phyloP scores from a whole-genome alignment of 768 basidiomycete genomes.

The Mycena galericulata region DNA sequence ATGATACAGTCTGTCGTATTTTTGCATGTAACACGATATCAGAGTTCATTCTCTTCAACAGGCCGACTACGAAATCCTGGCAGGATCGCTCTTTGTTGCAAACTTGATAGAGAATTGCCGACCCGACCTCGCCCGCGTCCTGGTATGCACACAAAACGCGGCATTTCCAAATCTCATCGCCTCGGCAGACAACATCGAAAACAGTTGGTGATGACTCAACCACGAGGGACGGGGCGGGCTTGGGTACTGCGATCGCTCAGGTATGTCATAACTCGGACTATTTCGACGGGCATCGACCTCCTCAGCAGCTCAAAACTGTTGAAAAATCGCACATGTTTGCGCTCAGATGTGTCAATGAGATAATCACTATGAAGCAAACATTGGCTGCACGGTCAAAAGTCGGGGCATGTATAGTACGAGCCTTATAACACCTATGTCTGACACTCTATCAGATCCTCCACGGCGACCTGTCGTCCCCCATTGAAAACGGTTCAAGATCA shows the following conservation, averaged over 20 bases:
- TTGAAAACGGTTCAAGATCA: no score
- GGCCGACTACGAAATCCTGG: constrained; percentile 9
- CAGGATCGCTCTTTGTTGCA: background rate
- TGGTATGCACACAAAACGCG: background rate
- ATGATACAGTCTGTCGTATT: background rate
- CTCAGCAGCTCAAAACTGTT: background rate
- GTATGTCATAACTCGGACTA: background rate
- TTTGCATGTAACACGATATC: background rate
- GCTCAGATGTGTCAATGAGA: constrained; percentile 1
- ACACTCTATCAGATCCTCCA: background rate
- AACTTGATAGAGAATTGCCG: constrained; percentile 1
- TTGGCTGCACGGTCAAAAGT: background rate
- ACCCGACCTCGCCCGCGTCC: constrained; percentile 2
- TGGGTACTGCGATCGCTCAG: background rate
- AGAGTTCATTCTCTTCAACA: background rate
- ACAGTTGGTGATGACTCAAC: background rate
- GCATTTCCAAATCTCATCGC: background rate
- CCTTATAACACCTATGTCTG: background rate
- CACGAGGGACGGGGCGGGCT: background rate
- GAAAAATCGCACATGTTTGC: constrained; percentile 9
- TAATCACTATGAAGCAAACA: background rate
- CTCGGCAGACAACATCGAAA: background rate
- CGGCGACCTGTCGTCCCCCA: background rate
- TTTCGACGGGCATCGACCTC: background rate
- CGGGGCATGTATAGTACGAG: background rate